These are phyloP conservation scores for Trametopsis cervina DNA, from an alignment of 768 basidiomycete genomes.

Conservation along the genomic window DNA sequence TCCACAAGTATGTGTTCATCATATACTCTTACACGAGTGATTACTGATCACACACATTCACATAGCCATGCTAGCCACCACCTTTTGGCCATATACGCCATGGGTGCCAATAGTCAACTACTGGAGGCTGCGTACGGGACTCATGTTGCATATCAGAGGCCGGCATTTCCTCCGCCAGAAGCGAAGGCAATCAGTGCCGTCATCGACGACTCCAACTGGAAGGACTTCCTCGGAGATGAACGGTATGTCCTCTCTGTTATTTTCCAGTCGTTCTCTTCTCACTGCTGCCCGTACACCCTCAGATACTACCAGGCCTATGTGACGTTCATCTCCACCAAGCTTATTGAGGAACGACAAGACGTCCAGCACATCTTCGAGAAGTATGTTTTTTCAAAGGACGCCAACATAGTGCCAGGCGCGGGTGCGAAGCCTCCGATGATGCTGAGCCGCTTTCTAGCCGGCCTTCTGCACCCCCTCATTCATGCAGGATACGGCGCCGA, in stretches of 20 bases:
- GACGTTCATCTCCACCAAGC: conserved; percentile 40
- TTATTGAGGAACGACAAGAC: conserved; percentile 34
- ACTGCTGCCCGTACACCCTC: too few species aligned
- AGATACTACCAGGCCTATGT: conserved; percentile 59
- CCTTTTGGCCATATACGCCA: conserved; percentile 47
- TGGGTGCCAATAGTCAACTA: conserved; percentile 44
- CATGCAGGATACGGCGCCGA: conserved; percentile 58
- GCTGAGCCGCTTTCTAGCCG: conserved; percentile 49
- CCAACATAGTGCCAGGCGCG: conserved; percentile 14
- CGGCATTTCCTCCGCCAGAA: conserved; percentile 36
- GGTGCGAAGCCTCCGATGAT: conserved; percentile 35
- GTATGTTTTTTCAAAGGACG: conserved; percentile 45
- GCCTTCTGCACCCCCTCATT: conserved; percentile 59
- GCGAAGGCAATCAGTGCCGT: not conserved
- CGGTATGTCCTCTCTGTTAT: conserved; percentile 35
- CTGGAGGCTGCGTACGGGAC: conserved; percentile 36
- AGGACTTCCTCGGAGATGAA: conserved; percentile 50
- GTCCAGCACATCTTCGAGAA: conserved; percentile 44
- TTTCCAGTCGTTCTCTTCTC: too few species aligned
- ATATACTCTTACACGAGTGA: too few species aligned
- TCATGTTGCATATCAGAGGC: conserved; percentile 32
- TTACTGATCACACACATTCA: too few species aligned
- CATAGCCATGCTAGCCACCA: conserved; percentile 56
- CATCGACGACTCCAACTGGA: conserved; percentile 43
- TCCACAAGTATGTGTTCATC: conserved; percentile 55